phyloP scores from a whole-genome alignment of 257 asterid species.

The Plectranthus barbatus region DNA sequence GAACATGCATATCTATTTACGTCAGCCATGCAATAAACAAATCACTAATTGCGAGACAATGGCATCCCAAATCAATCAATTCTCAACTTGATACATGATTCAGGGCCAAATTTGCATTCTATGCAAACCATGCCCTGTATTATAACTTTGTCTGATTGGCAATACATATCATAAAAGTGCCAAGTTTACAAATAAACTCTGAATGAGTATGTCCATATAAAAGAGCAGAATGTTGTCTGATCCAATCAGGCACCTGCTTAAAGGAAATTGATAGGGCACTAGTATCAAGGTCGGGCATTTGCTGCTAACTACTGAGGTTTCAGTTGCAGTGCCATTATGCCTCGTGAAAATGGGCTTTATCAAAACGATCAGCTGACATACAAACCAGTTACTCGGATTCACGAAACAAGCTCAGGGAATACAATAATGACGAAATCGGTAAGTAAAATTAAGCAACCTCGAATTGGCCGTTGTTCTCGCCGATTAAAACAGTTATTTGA shows the following conservation, averaged over 20 bases:
- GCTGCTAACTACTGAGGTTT: too few relatives aligned
- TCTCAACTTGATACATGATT: background rate
- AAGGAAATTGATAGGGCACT: too few relatives aligned
- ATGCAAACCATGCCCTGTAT: too few relatives aligned
- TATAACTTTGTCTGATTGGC: too few relatives aligned
- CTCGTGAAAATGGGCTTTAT: background rate
- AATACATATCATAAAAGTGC: too few relatives aligned
- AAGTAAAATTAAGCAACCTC: background rate
- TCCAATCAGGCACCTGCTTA: too few relatives aligned
- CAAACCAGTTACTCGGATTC: background rate
- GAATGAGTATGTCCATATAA: too few relatives aligned
- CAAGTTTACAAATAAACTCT: too few relatives aligned
- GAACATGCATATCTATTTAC: background rate
- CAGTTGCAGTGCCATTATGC: background rate
- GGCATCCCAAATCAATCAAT: background rate
- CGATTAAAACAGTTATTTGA: background rate
- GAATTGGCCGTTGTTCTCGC: background rate
- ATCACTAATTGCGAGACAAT: background rate
- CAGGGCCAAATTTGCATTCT: too few relatives aligned
- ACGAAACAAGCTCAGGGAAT: background rate
- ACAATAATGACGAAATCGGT: background rate
- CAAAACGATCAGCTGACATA: background rate
- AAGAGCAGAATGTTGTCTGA: too few relatives aligned
- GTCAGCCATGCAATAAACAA: background rate
- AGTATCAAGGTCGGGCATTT: too few relatives aligned